Percentiles rank a stretch among this genome's conserved stretches.
Conservation (phyloP, 371 early-diverging fungal genomes). For the Nematocida sp. region DNA sequence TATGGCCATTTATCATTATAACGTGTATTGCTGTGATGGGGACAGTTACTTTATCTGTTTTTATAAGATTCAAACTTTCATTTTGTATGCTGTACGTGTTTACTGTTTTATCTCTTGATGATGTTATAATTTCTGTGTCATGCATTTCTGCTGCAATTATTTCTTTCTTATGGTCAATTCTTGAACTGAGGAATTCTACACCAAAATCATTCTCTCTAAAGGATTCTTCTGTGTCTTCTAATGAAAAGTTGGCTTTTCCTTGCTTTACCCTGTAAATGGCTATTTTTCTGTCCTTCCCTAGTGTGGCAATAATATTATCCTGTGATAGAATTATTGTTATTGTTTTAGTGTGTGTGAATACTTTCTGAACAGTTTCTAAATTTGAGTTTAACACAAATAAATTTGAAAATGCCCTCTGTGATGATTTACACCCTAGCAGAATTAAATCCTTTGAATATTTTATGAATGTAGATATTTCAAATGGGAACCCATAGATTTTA, state of each 20-base stretch:
- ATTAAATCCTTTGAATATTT: neutral
- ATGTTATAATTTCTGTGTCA: constrained; percentile 5
- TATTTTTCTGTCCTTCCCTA: constrained; percentile 33
- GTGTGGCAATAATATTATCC: neutral
- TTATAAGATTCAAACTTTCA: neutral
- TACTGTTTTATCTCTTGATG: constrained; percentile 34
- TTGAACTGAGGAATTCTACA: neutral
- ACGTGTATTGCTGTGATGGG: neutral
- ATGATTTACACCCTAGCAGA: constrained; percentile 30
- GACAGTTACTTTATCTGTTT: neutral
- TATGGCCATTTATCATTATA: neutral
- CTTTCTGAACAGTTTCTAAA: constrained; percentile 24
- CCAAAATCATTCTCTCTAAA: neutral
- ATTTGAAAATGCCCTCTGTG: constrained; percentile 23
- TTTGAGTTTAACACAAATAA: constrained; percentile 16
- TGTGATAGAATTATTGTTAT: constrained; percentile 16
- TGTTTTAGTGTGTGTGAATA: constrained; percentile 26
- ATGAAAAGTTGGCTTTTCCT: neutral
- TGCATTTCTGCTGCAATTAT: neutral
- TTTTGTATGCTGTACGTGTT: constrained; percentile 3
- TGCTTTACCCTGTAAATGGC: neutral
- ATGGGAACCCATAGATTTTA: constrained; percentile 42
- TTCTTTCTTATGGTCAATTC: constrained; percentile 49
- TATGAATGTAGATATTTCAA: constrained; percentile 19
- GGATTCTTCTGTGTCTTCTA: neutral